Base-by-base conservation (phyloP, 2,329 filamentous ascomycete species). In the Microdochium bolleyi region DNA sequence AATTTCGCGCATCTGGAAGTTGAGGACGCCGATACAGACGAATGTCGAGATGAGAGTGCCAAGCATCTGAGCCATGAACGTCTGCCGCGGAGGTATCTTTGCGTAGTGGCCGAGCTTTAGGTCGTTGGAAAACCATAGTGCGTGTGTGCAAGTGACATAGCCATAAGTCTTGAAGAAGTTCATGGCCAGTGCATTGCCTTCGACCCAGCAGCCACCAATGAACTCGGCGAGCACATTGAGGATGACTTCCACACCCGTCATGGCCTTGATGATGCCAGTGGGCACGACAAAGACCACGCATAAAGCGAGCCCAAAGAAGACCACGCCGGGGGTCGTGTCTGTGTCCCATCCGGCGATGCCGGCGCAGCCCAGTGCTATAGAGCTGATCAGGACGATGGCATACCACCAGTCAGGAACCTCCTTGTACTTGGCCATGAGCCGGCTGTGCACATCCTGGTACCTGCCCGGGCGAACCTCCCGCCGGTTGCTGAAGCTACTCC, bases 51-150 rank as follows among this genome's bases (percentile, higher is more conserved):
- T 65, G 21, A 83, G 67, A 2, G 78, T 84, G 32, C 80, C 79
- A 10, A 78, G 67, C 61, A 84, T 78, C 64, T 84, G 81, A 1
- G 79, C 80, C 22, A 71, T 66, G 58, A 84, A 85, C 3, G 80
- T 79, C 27, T 82, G 74, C 11, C 77, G 74, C 0, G 82, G 82
- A 4, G 82, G 80, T 19, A 84, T 81, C 68, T 83, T 83, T 67
- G 80, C 73, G 63, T 83, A 83, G 56, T 77, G 74, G 9, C 73
- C 74, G 14, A 77, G 71, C 62, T 77, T 77, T 34, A 75, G 61
- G 56, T 74, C 74, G 57, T 53, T 59, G 37, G 59, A 55, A 57
- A 62, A 61, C 46, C 57, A 55, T 54, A 67, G 50, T 11, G 61
- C 59, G 48, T 64, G 62, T 4, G 61, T 59, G 52, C 63, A 59